These are phyloP conservation scores for Teratosphaeria zuluensis DNA, from an alignment of 2,329 filamentous ascomycete genomes.

Conservation along the genomic window DNA sequence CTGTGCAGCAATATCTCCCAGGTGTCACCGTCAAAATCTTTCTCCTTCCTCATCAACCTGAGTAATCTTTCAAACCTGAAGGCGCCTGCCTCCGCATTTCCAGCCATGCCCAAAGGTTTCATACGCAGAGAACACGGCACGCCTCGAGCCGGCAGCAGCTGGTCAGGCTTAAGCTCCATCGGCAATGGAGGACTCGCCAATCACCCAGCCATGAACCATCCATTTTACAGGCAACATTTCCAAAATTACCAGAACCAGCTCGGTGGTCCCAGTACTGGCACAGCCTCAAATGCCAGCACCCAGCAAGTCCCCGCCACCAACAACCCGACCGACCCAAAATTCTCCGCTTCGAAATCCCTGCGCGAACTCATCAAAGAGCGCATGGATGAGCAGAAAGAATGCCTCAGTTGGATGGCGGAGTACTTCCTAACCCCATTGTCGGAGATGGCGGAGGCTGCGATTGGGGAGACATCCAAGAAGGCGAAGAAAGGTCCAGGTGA, in stretches of 20 bases:
- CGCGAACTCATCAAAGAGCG: conserved; percentile 4
- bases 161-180: not conserved
- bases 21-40: not conserved
- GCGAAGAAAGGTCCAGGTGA: conserved; percentile 1
- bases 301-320: not conserved
- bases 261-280: not conserved
- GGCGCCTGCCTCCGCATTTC: not conserved
- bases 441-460: not conserved
- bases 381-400: conserved; percentile 1
- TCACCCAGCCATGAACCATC: not conserved
- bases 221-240: not conserved
- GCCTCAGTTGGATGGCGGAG: not conserved
- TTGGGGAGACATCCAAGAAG: not conserved
- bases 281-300: too few species aligned
- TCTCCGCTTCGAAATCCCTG: not conserved
- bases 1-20: not conserved
- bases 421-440: not conserved
- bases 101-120: not conserved
- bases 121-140: not conserved
- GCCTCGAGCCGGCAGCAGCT: not conserved
- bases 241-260: not conserved
- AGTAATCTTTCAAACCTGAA: not conserved
- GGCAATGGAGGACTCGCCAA: not conserved
- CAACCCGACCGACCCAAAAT: not conserved
- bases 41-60: not conserved